Conservation (phyloP, 1,284 basidiomycete species). For the Ganoderma resinaceum region DNA sequence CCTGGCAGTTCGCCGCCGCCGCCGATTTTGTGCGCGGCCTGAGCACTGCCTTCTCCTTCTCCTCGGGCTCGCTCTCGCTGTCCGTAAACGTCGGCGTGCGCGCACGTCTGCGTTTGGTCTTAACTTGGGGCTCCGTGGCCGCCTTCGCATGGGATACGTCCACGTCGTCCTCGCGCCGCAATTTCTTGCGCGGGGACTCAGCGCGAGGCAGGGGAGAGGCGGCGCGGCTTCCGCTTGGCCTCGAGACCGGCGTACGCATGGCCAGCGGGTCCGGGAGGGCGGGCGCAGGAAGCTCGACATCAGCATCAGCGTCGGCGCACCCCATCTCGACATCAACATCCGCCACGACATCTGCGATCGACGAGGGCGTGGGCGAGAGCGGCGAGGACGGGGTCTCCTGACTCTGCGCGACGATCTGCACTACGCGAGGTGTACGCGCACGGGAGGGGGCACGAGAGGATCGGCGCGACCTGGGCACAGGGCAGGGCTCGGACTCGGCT, state of each 20-base stretch:
- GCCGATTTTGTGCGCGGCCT: slow-evolving; percentile 3
- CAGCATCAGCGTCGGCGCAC: slow-evolving; percentile 2
- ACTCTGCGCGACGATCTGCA: neutral
- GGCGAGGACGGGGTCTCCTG: slow-evolving; percentile 27
- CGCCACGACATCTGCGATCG: slow-evolving; percentile 11
- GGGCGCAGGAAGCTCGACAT: neutral
- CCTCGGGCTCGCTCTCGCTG: slow-evolving; percentile 15
- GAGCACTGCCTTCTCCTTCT: neutral
- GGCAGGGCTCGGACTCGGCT: neutral
- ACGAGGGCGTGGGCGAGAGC: slow-evolving; percentile 26
- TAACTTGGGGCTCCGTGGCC: neutral
- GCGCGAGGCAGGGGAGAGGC: neutral
- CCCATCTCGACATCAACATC: slow-evolving; percentile 8
- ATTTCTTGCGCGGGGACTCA: slow-evolving; percentile 23
- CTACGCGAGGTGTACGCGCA: slow-evolving; percentile 11
- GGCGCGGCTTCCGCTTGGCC: slow-evolving; percentile 4
- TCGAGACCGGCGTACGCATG: neutral
- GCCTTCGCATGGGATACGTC: neutral
- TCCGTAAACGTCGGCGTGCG: slow-evolving; percentile 15
- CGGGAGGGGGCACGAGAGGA: slow-evolving; percentile 9
- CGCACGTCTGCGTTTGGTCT: neutral
- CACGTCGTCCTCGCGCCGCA: slow-evolving; percentile 8
- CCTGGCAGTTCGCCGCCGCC: neutral
- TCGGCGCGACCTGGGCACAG: neutral
- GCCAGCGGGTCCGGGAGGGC: neutral